A percentile compares a stretch with the other conserved stretches of the same genome.
These are phyloP conservation scores for Ehretia macrophylla DNA, from an alignment of 257 asterid genomes.

Conservation along the genomic window DNA sequence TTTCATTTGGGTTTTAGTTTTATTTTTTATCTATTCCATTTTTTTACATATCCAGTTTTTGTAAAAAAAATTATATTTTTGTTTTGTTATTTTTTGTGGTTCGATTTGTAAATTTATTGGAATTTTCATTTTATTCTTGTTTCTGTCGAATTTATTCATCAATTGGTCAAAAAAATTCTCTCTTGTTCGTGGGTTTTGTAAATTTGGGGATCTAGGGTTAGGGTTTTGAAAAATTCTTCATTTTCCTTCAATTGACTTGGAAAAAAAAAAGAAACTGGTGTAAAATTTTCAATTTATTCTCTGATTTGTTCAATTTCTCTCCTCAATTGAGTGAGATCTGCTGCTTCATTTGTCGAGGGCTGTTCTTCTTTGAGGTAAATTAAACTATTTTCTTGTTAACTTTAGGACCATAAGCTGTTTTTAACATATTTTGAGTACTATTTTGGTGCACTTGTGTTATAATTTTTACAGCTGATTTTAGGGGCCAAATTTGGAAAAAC, in stretches of 20 bases:
- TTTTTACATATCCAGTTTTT: too few species aligned
- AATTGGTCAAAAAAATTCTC: too few species aligned
- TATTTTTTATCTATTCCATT: background rate
- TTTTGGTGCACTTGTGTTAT: background rate
- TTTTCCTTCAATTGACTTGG: background rate
- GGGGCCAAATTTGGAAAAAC: background rate
- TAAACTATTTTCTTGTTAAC: background rate
- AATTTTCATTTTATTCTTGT: background rate
- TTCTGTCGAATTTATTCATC: too few species aligned
- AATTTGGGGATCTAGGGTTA: slow-evolving; percentile 21
- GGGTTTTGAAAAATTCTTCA: background rate
- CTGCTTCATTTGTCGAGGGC: slow-evolving; percentile 1
- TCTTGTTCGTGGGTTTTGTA: too few species aligned
- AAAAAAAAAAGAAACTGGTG: slow-evolving; percentile 1
- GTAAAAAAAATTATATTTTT: background rate
- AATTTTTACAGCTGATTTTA: too few species aligned
- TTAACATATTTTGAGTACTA: background rate
- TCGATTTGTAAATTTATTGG: too few species aligned
- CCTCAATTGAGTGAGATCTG: slow-evolving; percentile 1
- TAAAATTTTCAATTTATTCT: background rate
- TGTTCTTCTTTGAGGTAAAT: slow-evolving; percentile 10
- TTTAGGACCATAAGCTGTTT: background rate
- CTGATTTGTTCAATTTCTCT: background rate
- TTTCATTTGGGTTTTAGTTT: background rate
- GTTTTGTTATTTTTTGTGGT: background rate